Evolutionary conservation across 2,329 filamentous ascomycete genomes (phyloP), one percentile per base, ranked within the genome.

Genomic region (Pyrenophora graminea): DNA sequence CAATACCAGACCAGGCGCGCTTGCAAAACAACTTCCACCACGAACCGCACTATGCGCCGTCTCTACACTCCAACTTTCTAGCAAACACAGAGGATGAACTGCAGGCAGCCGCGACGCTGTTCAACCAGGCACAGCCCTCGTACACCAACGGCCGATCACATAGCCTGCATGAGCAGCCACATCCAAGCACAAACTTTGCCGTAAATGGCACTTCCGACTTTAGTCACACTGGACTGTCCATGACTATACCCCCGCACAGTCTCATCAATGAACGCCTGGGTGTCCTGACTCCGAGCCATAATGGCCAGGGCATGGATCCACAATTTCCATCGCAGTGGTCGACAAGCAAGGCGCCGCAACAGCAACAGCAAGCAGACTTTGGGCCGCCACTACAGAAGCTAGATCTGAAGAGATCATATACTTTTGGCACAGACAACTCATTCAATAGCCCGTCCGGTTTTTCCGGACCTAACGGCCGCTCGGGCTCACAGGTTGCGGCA

Each of bases 351-450:
- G 53, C 51, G 4, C 36, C 56, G 8, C 61, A 63, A 19, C 55
- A 58, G 21, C 55, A 58, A 31, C 58, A 62, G 19, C 51, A 63
- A 3, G 47, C 60, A 6, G 58, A 64, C 19, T 61, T 62, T 17
- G 56, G 43, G 4, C 56, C 64, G 9, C 42, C 59, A 4, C 39
- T 58, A 13, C 53, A 50, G 27, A 59, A 59, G 32, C 52, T 61
- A 0, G 53, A 36, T 10, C 39, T 71, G n/a, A 70, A 68, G 51
- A 53, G 66, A 33, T 57, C 66, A 7, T 72, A 71, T 31, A 69
- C 66, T 0, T 73, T 71, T 44, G 70, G 70, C 19, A 72, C 69
- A 1, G 71, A 74, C 48, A 63, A 62, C 40, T 62, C 66, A 5
- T 74, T 74, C 61, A 68, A 65, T 42, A 68, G 68, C 45, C 56